Evolutionary conservation across 2,329 filamentous ascomycete genomes (phyloP), one percentile per base, ranked within the genome.

Genomic region (Gnomoniopsis smithogilvyi): DNA sequence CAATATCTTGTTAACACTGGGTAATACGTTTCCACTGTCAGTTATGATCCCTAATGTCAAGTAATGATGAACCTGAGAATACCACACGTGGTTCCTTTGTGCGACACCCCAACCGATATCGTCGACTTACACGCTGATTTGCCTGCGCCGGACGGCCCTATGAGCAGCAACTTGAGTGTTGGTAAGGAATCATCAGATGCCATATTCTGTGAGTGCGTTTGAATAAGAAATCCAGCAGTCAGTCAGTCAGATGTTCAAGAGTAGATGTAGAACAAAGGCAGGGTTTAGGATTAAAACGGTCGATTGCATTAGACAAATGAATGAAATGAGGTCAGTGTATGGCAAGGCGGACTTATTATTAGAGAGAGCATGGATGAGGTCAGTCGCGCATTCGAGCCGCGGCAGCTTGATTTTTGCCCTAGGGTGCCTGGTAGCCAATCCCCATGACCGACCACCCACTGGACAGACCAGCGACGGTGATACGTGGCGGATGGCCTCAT

Each of bases 91-190:
- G 22, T 12, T 38, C n/a, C 30, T 50, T 15, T 26, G 17, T 30
- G 24, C n/a, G 19, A 51, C 17, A 14, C 12, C 21, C 6, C 30
- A 6, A n/a, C 22, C 48, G 8, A 10, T 6, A 15, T 15, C 11
- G 19, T 12, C 24, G 17, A 73, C 79, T 68, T 73, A 81, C 80
- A 72, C 54, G 80, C 80, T 45, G 80, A 81, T 70, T 84, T 84
- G 45, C 81, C 81, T 19, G 78, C 80, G 59, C 80, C 80, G 24
- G 80, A 82, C 12, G 80, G 80, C 14, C 81, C 81, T 68, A 84
- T 81, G 65, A 84, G 74, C 55, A 84, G 69, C 46, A 83, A 74
- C 70, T 83, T 84, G 63, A 84, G 73, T 11, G 77, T 76, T 24
- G 78, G 77, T 26, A 81, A 68, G 21, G 74, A 68, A 62, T 80